Base-by-base conservation (phyloP, 345 rosid genomes). In the Gossypium longicalyx region DNA sequence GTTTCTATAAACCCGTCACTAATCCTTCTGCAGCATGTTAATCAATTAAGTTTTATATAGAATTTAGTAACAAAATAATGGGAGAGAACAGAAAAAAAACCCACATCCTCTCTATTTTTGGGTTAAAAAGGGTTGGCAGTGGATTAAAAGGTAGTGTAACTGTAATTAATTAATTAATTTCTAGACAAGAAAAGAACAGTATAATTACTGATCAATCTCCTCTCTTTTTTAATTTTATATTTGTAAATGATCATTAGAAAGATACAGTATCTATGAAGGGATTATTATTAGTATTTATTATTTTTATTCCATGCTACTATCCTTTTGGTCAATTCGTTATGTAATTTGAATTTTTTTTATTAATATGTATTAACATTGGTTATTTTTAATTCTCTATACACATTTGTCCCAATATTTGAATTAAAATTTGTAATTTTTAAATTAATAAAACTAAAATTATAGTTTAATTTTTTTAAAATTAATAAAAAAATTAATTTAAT, bases 11-110 rank as follows among this genome's bases (percentile, higher is more conserved):
- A 73, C 90, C 89, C 77, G 89, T 90, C 78, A 78, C 87, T 77
- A 90, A 84, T 78, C 91, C 95, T 57, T 92, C 98, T 17, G 93
- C 97, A 3, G 97, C 97, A 61, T 92, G 97, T 88, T 92, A 78
- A 83, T 76, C 4, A 74, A 60, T n/a, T 45, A 23, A 62, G 17
- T 11, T 56, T 34, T 34, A 34, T 5, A 34, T 34, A 17, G 74
- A 56, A 38, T 13, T 51, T 23, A 19, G 16, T 51, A 11, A 59
- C 17, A 34, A 38, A 51, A 34, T 34, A 34, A 34, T 34, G 41
- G 34, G 47, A 47, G 13, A 47, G 12, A 67, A 76, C 65, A 59
- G 47, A 48, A 43, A 34, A 27, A 74, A 67, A 29, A 72, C 29
- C 77, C 82, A 75, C 80, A 82, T 82, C 82, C 90, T 34, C 41